Base-by-base conservation (phyloP, 108 stramenopile genomes). In the Pseudonitzschia pungens region DNA sequence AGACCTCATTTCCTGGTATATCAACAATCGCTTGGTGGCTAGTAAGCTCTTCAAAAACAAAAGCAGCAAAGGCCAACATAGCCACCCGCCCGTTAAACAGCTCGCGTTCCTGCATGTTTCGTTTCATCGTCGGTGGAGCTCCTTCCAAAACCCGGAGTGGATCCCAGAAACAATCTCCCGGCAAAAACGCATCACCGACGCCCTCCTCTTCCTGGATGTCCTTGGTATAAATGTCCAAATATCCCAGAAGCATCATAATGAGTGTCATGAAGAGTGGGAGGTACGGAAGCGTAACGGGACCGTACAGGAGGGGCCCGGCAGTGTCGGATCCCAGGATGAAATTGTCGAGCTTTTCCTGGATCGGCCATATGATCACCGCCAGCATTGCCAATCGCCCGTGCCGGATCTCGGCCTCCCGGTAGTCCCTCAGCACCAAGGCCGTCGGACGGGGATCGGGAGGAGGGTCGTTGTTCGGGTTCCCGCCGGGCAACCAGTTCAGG, bases 361-460 rank as follows among this genome's bases (percentile, higher is more conserved):
- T 50, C 9, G 92, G 93, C 92, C 92, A 94, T 55, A 92, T 83
- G 6, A 87, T 75, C 32, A 92, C 89, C 6, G 93, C 93, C 36
- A 96, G 78, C 96, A 96, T 96, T 31, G 91, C 90, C 74, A 96
- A 70, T 32, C 96, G 83, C 20, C 92, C 93, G 68, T 96, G 96
- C 26, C 93, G 89, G 65, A 96, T 88, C 78, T 96, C 96, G 36
- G 92, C 89, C 68, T 93, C 93, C 32, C 92, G 83, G 68, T 94
- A 94, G 75, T 96, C 91, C 41, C 91, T 74, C 59, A 95, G 69
- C 26, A 92, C 91, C 16, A 91, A 71, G 5, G 91, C 92, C 15
- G 84, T 56, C 15, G 91, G 91, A 26, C 93, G 88, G 24, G 71
- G 73, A 5, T 22, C 48, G 36, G 55, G 58, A 2, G 41, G 42